These are phyloP conservation scores for Lagerstroemia speciosa DNA, from an alignment of 345 rosid genomes.

Conservation along the genomic window DNA sequence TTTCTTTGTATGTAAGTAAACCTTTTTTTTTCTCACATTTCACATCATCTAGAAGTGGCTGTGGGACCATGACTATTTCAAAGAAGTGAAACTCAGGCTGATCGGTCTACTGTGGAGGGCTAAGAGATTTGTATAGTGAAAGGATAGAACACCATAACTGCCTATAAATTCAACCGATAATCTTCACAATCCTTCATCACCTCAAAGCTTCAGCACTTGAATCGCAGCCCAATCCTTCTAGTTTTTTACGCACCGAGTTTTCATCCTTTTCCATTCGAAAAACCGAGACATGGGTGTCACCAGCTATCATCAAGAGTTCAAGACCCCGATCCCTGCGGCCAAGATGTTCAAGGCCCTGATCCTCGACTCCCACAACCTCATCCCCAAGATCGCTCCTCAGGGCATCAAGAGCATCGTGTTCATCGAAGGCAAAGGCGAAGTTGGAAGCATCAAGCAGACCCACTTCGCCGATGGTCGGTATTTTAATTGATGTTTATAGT, in stretches of 20 bases:
- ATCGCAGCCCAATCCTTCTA: background rate
- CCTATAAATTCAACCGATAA: background rate
- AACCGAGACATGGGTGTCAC: slow-evolving; percentile 7
- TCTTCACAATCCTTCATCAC: background rate
- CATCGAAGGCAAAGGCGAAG: slow-evolving; percentile 32
- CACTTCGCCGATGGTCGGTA: slow-evolving; percentile 19
- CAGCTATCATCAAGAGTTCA: slow-evolving; percentile 7
- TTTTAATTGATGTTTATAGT: background rate
- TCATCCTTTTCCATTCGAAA: background rate
- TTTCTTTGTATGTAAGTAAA: too few species aligned
- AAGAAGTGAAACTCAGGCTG: background rate
- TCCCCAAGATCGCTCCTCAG: slow-evolving; percentile 23
- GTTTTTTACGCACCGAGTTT: background rate
- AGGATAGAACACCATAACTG: background rate
- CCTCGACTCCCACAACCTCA: slow-evolving; percentile 14
- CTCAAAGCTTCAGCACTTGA: background rate
- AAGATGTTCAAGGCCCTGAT: slow-evolving; percentile 19
- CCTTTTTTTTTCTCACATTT: background rate
- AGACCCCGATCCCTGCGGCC: slow-evolving; percentile 10
- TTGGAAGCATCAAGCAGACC: slow-evolving; percentile 22
- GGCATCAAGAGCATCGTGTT: slow-evolving; percentile 12
- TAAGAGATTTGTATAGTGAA: background rate
- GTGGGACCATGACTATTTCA: background rate
- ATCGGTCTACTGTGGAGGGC: slow-evolving; percentile 7
- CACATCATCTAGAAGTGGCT: background rate